A percentile compares a stretch with the other conserved stretches of the same genome.
phyloP scores from a whole-genome alignment of 2,329 filamentous ascomycete genomes.

The Ceratocystis cubensis region DNA sequence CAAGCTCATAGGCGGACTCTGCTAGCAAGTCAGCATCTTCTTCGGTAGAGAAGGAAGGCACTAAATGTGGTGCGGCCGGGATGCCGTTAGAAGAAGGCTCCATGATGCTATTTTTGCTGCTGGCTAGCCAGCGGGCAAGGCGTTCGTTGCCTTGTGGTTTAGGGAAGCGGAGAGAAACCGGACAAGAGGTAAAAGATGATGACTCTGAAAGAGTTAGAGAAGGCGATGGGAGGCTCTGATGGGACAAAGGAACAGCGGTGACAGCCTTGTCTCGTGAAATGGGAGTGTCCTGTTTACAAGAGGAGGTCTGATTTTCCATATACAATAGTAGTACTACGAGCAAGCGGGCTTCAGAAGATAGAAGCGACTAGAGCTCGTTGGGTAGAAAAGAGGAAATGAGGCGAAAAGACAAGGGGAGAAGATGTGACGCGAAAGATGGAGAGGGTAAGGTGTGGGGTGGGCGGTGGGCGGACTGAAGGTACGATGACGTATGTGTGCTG shows the following conservation, averaged over 20 bases:
- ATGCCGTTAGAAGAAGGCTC: slow-evolving; percentile 20
- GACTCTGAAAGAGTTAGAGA: slow-evolving; percentile 13
- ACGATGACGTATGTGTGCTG: slow-evolving; percentile 7
- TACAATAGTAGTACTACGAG: slow-evolving; percentile 11
- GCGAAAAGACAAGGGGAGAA: background rate
- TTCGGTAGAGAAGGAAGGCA: slow-evolving; percentile 24
- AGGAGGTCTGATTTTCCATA: slow-evolving; percentile 14
- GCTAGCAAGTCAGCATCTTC: slow-evolving; percentile 34
- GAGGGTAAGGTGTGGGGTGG: background rate
- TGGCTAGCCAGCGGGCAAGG: slow-evolving; percentile 48
- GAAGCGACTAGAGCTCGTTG: slow-evolving; percentile 8
- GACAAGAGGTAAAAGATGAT: slow-evolving; percentile 27
- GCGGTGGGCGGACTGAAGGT: background rate
- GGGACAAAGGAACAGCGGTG: background rate
- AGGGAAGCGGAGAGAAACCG: slow-evolving; percentile 44
- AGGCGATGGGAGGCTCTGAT: slow-evolving; percentile 2
- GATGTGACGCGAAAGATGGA: background rate
- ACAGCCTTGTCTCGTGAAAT: slow-evolving; percentile 12
- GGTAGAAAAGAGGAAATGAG: background rate
- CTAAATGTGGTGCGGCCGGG: slow-evolving; percentile 4
- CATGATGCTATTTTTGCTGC: slow-evolving; percentile 47
- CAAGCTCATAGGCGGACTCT: slow-evolving; percentile 46
- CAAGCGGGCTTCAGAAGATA: slow-evolving; percentile 14
- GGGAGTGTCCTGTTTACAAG: slow-evolving; percentile 8
- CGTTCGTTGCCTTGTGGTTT: slow-evolving; percentile 42